Evolutionary conservation across 345 rosid species (phyloP).

Genomic region (Atalantia buxifolia): DNA sequence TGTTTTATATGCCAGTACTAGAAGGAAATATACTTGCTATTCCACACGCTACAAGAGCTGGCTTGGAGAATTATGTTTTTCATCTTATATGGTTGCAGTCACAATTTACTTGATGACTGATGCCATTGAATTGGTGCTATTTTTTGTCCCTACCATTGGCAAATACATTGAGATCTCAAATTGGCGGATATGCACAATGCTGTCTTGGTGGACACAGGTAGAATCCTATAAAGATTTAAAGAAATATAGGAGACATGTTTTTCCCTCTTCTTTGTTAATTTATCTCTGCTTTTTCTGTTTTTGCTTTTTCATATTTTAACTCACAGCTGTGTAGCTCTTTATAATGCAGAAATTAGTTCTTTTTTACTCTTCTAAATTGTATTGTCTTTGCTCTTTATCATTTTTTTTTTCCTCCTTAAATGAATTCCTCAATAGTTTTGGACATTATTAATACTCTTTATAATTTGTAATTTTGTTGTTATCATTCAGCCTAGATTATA

Average conservation of each 20-base stretch:
- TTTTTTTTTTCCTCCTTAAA: neutral
- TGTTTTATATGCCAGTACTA: constrained; percentile 60
- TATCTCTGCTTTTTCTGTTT: neutral
- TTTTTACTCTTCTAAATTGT: neutral
- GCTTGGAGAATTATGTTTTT: constrained; percentile 79
- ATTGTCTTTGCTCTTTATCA: neutral
- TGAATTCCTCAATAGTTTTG: neutral
- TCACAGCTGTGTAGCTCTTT: neutral
- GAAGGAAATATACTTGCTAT: constrained; percentile 80
- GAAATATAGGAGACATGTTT: neutral
- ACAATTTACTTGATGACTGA: constrained; percentile 59
- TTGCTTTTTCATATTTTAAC: neutral
- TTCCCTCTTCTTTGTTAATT: neutral
- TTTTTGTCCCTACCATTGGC: constrained; percentile 75
- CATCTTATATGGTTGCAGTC: constrained; percentile 83
- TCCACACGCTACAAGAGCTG: constrained; percentile 57
- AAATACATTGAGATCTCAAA: constrained; percentile 83
- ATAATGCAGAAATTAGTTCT: too few relatives aligned
- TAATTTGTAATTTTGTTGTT: constrained; percentile 9
- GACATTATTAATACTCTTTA: neutral
- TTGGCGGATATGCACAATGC: constrained; percentile 46
- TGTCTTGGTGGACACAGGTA: constrained; percentile 93
- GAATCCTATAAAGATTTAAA: neutral
- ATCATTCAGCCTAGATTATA: constrained; percentile 74
- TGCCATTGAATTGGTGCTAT: constrained; percentile 79